A percentile compares a stretch with the other conserved stretches of the same genome.
Conservation (phyloP, 2,329 filamentous ascomycete species). For the Lasiodiplodia citricola region DNA sequence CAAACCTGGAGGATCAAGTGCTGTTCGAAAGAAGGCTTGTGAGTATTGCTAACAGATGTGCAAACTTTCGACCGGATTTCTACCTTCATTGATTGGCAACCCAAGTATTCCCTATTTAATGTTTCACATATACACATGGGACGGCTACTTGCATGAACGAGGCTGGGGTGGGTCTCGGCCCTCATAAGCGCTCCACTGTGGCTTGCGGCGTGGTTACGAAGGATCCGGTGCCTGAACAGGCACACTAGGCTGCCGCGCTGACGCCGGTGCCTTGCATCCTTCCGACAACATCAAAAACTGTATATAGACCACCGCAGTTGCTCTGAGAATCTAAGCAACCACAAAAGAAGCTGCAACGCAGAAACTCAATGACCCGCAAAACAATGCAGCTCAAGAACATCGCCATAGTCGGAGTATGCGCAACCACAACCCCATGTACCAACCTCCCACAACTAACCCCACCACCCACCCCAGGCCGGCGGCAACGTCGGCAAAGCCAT, state of each 20-base stretch:
- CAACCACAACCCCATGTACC: neutral
- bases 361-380: neutral
- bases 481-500: conserved; percentile 41
- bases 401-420: conserved; percentile 40
- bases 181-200: neutral
- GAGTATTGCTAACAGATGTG: too few relatives aligned
- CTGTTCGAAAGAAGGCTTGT: too few relatives aligned
- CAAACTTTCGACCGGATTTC: too few relatives aligned
- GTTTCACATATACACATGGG: neutral
- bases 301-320: neutral
- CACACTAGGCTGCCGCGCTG: conserved; percentile 10
- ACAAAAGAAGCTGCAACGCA: neutral
- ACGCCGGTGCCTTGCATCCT: neutral
- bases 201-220: neutral
- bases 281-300: neutral
- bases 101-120: too few relatives aligned
- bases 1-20: too few relatives aligned
- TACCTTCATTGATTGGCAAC: too few relatives aligned
- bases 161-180: neutral
- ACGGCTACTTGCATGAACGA: neutral
- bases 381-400: conserved; percentile 43
- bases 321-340: too few relatives aligned
- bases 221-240: conserved; percentile 6
- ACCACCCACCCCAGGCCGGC: conserved; percentile 33
- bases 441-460: conserved; percentile 13